These are phyloP conservation scores for Thelonectria olida DNA, from an alignment of 2,329 filamentous ascomycete genomes.

Conservation along the genomic window DNA sequence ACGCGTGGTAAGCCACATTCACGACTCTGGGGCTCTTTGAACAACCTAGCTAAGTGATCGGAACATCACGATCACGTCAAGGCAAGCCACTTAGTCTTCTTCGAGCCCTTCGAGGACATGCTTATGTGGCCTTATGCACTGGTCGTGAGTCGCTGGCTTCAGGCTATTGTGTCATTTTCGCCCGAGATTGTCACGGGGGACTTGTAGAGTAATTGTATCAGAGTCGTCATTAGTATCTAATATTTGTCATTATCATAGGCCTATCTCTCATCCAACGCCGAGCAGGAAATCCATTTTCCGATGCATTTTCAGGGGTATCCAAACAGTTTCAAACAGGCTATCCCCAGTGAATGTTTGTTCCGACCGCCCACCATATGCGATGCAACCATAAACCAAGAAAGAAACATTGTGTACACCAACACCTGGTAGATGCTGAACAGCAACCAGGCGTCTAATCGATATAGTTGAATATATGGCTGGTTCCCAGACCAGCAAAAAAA, in stretches of 20 bases:
- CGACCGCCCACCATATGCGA: constrained; percentile 38
- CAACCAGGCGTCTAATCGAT: constrained; percentile 30
- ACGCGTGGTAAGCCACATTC: neutral
- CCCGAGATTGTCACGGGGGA: neutral
- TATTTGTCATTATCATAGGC: constrained; percentile 36
- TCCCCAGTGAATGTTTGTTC: constrained; percentile 36
- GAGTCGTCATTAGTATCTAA: constrained; percentile 39
- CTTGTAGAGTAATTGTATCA: constrained; percentile 11
- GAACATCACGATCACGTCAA: neutral
- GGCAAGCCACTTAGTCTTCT: neutral
- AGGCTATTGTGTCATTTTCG: neutral
- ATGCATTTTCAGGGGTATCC: constrained; percentile 47
- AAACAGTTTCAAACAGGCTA: constrained; percentile 38
- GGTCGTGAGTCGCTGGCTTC: neutral
- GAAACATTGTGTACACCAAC: constrained; percentile 34
- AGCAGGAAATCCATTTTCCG: constrained; percentile 36
- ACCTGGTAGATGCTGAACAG: constrained; percentile 12
- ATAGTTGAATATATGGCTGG: constrained; percentile 24
- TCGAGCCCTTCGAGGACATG: neutral
- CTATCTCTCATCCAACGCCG: constrained; percentile 39
- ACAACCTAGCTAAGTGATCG: neutral
- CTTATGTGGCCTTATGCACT: neutral
- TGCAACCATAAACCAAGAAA: constrained; percentile 18
- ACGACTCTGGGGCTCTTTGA: neutral
- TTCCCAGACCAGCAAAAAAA: neutral